A percentile compares a stretch with the other conserved stretches of the same genome.
Evolutionary conservation across 108 stramenopile species (phyloP).

Genomic region (Cyclotella baltica): DNA sequence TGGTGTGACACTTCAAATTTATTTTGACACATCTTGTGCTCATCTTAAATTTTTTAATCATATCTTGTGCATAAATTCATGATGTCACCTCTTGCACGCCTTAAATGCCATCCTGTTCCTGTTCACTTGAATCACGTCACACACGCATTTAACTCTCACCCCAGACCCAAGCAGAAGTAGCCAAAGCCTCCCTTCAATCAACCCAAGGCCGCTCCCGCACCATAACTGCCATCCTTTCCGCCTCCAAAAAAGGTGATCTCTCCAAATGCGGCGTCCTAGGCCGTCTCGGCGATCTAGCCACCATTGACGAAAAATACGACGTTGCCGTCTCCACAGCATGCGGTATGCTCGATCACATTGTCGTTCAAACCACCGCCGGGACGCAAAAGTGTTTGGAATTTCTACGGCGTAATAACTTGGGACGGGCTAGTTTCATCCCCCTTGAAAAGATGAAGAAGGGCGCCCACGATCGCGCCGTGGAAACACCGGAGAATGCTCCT

Average conservation of each 20-base stretch:
- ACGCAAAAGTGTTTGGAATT: conserved; percentile 92
- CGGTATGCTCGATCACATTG: conserved; percentile 93
- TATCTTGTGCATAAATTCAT: too few species aligned
- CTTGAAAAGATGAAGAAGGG: conserved; percentile 95
- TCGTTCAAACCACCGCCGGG: conserved; percentile 96
- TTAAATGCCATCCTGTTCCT: too few species aligned
- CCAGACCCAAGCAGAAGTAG: conserved; percentile 79
- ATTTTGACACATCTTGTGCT: too few species aligned
- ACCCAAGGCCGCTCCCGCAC: conserved; percentile 69
- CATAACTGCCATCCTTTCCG: conserved; percentile 85
- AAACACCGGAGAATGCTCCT: conserved; percentile 88
- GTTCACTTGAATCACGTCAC: conserved; percentile 2
- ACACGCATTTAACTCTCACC: background rate
- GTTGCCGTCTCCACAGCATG: conserved; percentile 98
- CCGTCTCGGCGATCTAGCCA: conserved; percentile 96
- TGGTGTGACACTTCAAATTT: too few species aligned
- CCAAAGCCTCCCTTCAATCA: conserved; percentile 75
- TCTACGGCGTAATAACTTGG: conserved; percentile 90
- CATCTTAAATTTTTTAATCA: too few species aligned
- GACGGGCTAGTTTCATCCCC: conserved; percentile 96
- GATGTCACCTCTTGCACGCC: too few species aligned
- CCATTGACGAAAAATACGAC: conserved; percentile 92
- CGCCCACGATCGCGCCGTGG: conserved; percentile 82
- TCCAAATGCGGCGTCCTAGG: conserved; percentile 89
- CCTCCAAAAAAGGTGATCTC: conserved; percentile 83